These are phyloP conservation scores for Gryganskiella cystojenkinii DNA, from an alignment of 192 early-diverging fungal species.

Conservation along the genomic window DNA sequence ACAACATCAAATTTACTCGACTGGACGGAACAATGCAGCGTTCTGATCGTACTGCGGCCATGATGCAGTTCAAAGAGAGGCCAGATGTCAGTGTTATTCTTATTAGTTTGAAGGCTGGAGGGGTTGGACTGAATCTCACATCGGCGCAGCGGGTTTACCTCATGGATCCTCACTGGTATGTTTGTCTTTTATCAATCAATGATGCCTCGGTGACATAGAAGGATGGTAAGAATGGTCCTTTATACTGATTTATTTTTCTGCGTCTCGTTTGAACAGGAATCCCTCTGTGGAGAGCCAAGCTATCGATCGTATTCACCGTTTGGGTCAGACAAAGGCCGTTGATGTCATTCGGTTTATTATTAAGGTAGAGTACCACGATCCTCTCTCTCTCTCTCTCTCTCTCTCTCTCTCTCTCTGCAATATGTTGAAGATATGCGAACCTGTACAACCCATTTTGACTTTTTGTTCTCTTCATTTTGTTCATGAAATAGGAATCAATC, in stretches of 20 bases:
- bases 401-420: not conserved
- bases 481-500: slow-evolving; percentile 58
- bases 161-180: slow-evolving; percentile 66
- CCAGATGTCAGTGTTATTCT: slow-evolving; percentile 65
- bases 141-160: slow-evolving; percentile 75
- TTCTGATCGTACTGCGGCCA: slow-evolving; percentile 61
- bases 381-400: not conserved
- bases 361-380: slow-evolving; percentile 32
- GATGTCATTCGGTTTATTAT: slow-evolving; percentile 74
- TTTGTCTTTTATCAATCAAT: not conserved
- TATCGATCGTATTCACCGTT: slow-evolving; percentile 86
- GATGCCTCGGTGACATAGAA: not conserved
- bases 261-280: slow-evolving; percentile 75
- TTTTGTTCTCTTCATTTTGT: too few species aligned
- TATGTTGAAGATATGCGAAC: slow-evolving; percentile 8
- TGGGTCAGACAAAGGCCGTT: slow-evolving; percentile 76
- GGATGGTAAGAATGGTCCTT: not conserved
- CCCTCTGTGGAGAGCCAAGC: slow-evolving; percentile 85
- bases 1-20: slow-evolving; percentile 68
- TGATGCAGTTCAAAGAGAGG: slow-evolving; percentile 68
- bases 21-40: slow-evolving; percentile 84
- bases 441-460: too few species aligned
- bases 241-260: slow-evolving; percentile 60
- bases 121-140: slow-evolving; percentile 82
- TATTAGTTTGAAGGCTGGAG: slow-evolving; percentile 78